phyloP scores from a whole-genome alignment of 495 filamentous ascomycete species.

The Wilcoxina mikolae region DNA sequence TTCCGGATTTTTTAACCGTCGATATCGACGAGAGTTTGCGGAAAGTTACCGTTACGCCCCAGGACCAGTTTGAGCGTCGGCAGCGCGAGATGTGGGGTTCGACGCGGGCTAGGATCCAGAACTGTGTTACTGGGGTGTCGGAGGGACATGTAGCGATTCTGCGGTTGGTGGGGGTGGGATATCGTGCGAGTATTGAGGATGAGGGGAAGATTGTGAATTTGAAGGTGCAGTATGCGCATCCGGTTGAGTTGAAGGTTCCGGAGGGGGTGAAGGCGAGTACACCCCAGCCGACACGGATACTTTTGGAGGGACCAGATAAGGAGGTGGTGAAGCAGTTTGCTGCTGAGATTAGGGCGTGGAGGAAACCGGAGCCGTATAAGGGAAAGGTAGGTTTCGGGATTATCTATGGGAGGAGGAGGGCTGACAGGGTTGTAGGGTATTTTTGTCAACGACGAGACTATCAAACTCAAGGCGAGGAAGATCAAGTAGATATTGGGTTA shows the following conservation, averaged over 20 bases:
- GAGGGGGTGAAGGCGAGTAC: slow-evolving; percentile 70
- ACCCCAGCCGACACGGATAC: slow-evolving; percentile 83
- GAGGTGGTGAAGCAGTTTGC: slow-evolving; percentile 78
- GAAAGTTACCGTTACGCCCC: slow-evolving; percentile 51
- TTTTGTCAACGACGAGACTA: slow-evolving; percentile 91
- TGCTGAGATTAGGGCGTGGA: slow-evolving; percentile 73
- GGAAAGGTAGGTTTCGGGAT: slow-evolving; percentile 34
- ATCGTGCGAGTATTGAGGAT: slow-evolving; percentile 69
- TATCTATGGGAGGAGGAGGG: neutral
- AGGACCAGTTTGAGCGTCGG: slow-evolving; percentile 46
- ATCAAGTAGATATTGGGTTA: slow-evolving; percentile 55
- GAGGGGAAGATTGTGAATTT: slow-evolving; percentile 57
- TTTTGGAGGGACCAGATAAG: slow-evolving; percentile 77
- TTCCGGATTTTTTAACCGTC: slow-evolving; percentile 52
- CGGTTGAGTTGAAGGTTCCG: slow-evolving; percentile 75
- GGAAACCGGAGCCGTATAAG: slow-evolving; percentile 92
- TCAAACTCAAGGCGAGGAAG: slow-evolving; percentile 97
- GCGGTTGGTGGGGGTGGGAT: slow-evolving; percentile 90
- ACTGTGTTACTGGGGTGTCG: slow-evolving; percentile 79
- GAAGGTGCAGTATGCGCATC: slow-evolving; percentile 92
- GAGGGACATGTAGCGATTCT: slow-evolving; percentile 91
- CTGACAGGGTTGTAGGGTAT: slow-evolving; percentile 51
- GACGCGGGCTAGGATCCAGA: slow-evolving; percentile 72
- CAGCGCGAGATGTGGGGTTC: slow-evolving; percentile 99
- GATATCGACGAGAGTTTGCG: slow-evolving; percentile 44